These are phyloP conservation scores for Dictyostelium firmibasis DNA, from an alignment of 78 protist species.

Conservation along the genomic window DNA sequence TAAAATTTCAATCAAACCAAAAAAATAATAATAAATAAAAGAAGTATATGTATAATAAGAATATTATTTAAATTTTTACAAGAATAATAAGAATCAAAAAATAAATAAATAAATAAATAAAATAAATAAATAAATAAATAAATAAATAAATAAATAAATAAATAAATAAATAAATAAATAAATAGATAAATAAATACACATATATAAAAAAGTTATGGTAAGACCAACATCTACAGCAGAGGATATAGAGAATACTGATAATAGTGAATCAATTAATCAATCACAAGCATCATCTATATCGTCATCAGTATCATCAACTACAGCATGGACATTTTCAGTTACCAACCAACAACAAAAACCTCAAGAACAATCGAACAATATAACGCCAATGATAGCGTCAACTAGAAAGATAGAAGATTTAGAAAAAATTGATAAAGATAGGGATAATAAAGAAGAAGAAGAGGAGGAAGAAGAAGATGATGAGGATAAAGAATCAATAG, in stretches of 20 bases:
- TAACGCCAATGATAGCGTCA: background rate
- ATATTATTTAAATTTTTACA: too few relatives aligned
- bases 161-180: background rate
- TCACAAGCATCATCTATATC: background rate
- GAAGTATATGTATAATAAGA: too few relatives aligned
- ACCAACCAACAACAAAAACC: background rate
- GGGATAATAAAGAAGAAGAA: background rate
- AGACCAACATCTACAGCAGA: background rate
- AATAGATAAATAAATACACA: background rate
- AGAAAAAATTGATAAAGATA: background rate
- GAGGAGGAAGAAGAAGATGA: background rate
- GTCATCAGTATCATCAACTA: background rate
- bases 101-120: too few relatives aligned
- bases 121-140: background rate
- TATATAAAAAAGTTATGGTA: background rate
- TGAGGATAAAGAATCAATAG: background rate
- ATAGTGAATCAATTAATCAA: background rate
- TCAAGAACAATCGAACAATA: background rate
- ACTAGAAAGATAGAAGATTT: background rate
- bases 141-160: background rate
- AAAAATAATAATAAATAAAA: too few relatives aligned
- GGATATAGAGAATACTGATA: background rate
- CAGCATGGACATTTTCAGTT: background rate
- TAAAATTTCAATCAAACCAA: too few relatives aligned
- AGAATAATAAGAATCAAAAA: too few relatives aligned